A percentile compares a stretch with the other conserved stretches of the same genome.
Evolutionary conservation across 257 asterid species (phyloP).

Genomic region (Nicotiana attenuata): DNA sequence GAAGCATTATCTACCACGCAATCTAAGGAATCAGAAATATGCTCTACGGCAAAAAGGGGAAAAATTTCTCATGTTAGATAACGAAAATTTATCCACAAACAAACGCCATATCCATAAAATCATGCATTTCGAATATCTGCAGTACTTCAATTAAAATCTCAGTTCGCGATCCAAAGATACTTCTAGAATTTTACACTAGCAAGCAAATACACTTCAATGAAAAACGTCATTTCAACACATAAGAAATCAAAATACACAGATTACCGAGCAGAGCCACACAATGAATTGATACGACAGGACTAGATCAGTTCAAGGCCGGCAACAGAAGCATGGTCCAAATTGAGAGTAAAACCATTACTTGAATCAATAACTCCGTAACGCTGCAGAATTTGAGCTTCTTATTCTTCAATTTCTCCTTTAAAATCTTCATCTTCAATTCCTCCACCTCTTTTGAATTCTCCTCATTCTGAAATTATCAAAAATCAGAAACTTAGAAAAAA

Average conservation of each 20-base stretch:
- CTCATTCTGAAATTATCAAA: constrained; percentile 25
- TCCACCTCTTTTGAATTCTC: constrained; percentile 14
- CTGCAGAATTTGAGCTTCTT: constrained; percentile 29
- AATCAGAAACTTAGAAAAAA: not conserved
- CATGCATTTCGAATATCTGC: not conserved
- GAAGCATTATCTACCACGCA: too few species aligned
- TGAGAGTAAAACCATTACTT: constrained; percentile 16
- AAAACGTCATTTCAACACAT: not conserved
- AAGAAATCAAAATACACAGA: not conserved
- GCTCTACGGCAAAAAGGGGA: not conserved
- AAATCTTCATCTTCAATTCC: constrained; percentile 30
- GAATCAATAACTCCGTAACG: constrained; percentile 11
- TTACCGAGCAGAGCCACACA: not conserved
- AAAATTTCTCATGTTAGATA: not conserved
- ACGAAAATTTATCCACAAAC: not conserved
- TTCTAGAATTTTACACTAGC: not conserved
- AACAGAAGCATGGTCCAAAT: constrained; percentile 31
- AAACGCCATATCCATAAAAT: not conserved
- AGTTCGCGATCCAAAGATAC: not conserved
- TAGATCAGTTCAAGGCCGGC: constrained; percentile 18
- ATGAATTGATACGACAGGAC: constrained; percentile 9
- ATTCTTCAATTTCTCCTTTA: constrained; percentile 39
- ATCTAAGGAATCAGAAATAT: too few species aligned
- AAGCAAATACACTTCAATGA: not conserved
- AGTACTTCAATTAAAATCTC: not conserved